Base-by-base conservation (phyloP, 495 filamentous ascomycete species). In the Daldinia loculata region DNA sequence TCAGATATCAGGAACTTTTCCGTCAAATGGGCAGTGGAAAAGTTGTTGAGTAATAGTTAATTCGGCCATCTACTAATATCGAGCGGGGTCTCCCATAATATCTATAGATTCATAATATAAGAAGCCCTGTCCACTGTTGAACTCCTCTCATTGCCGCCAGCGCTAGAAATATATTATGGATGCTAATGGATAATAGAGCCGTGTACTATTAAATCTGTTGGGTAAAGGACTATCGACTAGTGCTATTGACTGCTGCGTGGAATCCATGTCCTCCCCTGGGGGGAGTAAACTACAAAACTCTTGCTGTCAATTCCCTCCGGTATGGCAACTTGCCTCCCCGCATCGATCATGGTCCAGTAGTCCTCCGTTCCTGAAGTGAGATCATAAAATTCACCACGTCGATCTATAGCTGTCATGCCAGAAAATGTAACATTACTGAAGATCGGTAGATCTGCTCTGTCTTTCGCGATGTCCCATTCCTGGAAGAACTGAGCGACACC, bases 1-100 rank as follows among this genome's bases (percentile, higher is more conserved):
- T 93, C 92, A 27, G 95, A 99, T 80, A 79, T 99, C 76, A 90
- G 95, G 74, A 96, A 93, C 59, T 84, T 99, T 69, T 97, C 94
- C 78, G 93, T 98, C 60, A 89, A 89, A 69, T 97, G 94, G 91
- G 94, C 92, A 27, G 93, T 95, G 14, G 84, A 87, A 67, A 89
- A 89, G 77, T 80, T 97, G 59, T 79, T 98, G 77, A 84, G 80
- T 66, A 83, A 78, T 58, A 78, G 63, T 61, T 80, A 71, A 69
- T 67, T 60, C 9, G 27, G n/a, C 55, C 9, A 30, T 52, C 27
- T 56, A 63, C 8, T 56, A 57, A 63, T 65, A 32, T 9, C 6
- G 30, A 27, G 36, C 30, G 15, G 24, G 24, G 0, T 22, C 30
- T 24, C 32, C 14, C 6, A 24, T 14, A 22, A 41, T 52, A 50